Evolutionary conservation across 495 filamentous ascomycete species (phyloP), one percentile per base, ranked within the genome.

Genomic region (Annulohypoxylon stygium): DNA sequence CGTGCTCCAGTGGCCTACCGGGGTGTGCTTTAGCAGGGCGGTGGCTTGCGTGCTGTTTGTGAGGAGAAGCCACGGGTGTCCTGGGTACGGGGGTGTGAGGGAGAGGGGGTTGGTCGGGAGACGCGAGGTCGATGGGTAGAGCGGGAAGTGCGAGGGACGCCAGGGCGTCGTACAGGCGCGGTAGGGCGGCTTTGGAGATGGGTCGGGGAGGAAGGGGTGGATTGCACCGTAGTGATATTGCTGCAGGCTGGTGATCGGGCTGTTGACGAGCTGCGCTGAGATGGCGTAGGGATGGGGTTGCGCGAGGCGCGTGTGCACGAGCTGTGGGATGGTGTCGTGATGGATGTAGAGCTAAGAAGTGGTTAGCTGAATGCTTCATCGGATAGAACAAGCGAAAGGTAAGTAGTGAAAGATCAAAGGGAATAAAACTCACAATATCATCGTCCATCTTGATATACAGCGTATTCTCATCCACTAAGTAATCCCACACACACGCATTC

Each of bases 201-300:
- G 48, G 48, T 51, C 48, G 0, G 48, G 48, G 0, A 51, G 48
- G 20, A 51, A 51, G 10, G 48, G 48, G 48, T 51, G 48, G 48
- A 51, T 51, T 20, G 48, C 48, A 7, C 48, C 48, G 48, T 51
- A 47, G 43, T 47, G 43, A 6, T 47, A 47, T 20, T 47, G 48
- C 12, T 54, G 23, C 2, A 30, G 12, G 4, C 25, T 26, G 50
- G 25, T 54, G 10, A 26, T 26, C 3, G 50, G 50, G 5, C 50
- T 54, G 50, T 54, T 54, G 9, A 54, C 23, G 2, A 51, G 20
- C 20, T 51, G 48, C 4, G 48, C 48, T 23, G 48, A 51, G 48
- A 51, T 51, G 48, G 23, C 48, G 20, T 25, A 26, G 18, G 48
- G 48, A 10, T 51, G 48, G 0, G 48, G 48, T 4, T 51, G 48